Evolutionary conservation across 2,329 filamentous ascomycete species (phyloP), one percentile per base, ranked within the genome.

Genomic region (Phaeomoniella chlamydospora): DNA sequence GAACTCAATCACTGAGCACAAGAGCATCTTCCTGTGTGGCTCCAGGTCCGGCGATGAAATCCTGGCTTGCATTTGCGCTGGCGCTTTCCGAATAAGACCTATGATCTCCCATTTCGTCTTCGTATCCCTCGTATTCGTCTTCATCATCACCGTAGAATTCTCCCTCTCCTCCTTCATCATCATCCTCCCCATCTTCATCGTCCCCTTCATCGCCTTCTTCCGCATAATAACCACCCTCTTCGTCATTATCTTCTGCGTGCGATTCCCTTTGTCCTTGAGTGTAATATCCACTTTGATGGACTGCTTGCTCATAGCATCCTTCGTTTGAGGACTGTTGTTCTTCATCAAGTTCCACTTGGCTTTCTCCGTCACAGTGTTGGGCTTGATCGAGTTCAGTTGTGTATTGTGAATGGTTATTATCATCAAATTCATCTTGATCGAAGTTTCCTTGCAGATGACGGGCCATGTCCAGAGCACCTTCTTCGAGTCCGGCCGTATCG

Each of bases 1-100:
- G n/a, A n/a, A n/a, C n/a, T 34, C 33, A 40, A 39, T 49, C 46
- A 38, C 45, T 45, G 39, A 49, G 35, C 16, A 44, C 45, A 30
- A 49, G 36, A 1, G 46, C 46, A 33, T 47, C 46, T 17, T 49
- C 45, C 16, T 35, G 36, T 12, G 39, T 47, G 6, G 34, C 42
- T 5, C 46, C 46, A 4, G 41, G 39, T 2, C 37, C 45, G 16
- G 31, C n/a, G 10, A 17, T 32, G 31, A 32, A 14, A 14, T 10
- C 31, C 15, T 32, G 31, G 3, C 40, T 40, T 13, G 39, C 40
- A 35, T 39, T 46, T 3, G 35, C 14, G 22, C 39, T 31, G n/a
- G n/a, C n/a, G n/a, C n/a, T n/a, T n/a, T n/a, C n/a, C 6, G 42
- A 37, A 33, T 42, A 41, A 15, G 43, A 42, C 14, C 37, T 26